Base-by-base conservation (phyloP, 495 filamentous ascomycete species). In the Lentithecium fluviatile region DNA sequence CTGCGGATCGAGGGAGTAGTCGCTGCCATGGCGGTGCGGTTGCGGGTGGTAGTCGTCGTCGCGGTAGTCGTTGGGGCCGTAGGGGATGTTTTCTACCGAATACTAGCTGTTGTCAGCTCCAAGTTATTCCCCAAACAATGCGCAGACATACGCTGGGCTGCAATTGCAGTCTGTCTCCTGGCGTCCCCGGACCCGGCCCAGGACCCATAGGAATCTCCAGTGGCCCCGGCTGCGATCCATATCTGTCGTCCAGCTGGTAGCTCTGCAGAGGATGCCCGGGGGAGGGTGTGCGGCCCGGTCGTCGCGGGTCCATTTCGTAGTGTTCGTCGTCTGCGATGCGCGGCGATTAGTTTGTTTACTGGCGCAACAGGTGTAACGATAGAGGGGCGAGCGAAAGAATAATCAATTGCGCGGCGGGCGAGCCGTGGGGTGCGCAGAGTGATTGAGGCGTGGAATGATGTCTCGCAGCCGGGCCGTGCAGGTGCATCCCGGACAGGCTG, bases 71-170 rank as follows among this genome's bases (percentile, higher is more conserved):
- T 84, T 85, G 62, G 86, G 85, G 42, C 84, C 83, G 66, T 86
- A 92, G 17, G 87, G 86, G 26, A 90, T 78, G 67, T 88, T 86
- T 70, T 91, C 88, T 1, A 92, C 86, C 1, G 91, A 95, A 76
- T 93, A 92, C 84, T 78, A 45, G 50, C 49, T 24, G 10, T 34
- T 25, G 47, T 64, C 56, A 64, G 55, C 42, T 29, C 15, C 26
- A 32, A 7, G 4, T 15, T 7, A 21, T 8, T 15, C 1, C 26
- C 20, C 24, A 7, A n/a, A 21, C n/a, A 24, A 32, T 6, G 15
- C 6, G 19, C 26, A 8, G 4, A 62, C 68, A 60, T 38, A 70
- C 68, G 15, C 68, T 70, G 0, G 68, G 68, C 52, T 70, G 68
- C 42, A 58, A 42, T 23, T 62, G 58, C 21, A 70, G 56, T 67